phyloP scores from a whole-genome alignment of 495 filamentous ascomycete species.

The Podospora fimiseda region DNA sequence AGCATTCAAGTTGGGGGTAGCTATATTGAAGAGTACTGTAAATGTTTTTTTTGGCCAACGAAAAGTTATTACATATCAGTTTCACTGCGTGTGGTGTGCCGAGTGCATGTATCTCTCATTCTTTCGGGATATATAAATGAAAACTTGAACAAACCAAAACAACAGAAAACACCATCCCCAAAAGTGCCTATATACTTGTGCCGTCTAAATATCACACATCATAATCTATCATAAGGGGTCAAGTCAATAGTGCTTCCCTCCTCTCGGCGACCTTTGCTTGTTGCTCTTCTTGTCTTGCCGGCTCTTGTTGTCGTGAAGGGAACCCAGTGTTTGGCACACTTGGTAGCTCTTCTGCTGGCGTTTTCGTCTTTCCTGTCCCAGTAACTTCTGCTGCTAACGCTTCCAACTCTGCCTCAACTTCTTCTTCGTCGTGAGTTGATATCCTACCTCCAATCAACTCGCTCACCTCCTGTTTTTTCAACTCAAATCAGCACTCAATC shows the following conservation, averaged over 20 bases:
- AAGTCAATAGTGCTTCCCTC: background rate
- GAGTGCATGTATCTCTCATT: too few species aligned
- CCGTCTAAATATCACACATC: too few species aligned
- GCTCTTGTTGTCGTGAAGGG: slow-evolving; percentile 27
- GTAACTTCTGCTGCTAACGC: slow-evolving; percentile 63
- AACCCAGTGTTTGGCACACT: slow-evolving; percentile 49
- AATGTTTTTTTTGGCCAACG: too few species aligned
- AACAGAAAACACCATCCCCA: too few species aligned
- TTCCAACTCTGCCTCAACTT: slow-evolving; percentile 92
- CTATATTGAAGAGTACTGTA: too few species aligned
- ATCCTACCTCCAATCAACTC: slow-evolving; percentile 82
- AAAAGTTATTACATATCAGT: too few species aligned
- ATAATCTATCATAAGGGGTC: background rate
- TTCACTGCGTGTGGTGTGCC: too few species aligned
- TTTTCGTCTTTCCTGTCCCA: background rate
- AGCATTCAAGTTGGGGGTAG: too few species aligned
- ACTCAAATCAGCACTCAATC: background rate
- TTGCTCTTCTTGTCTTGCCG: slow-evolving; percentile 12
- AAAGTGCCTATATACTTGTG: too few species aligned
- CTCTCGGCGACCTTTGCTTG: slow-evolving; percentile 16
- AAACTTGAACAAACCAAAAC: too few species aligned
- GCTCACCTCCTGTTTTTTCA: slow-evolving; percentile 66
- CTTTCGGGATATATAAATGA: too few species aligned
- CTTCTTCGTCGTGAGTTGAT: slow-evolving; percentile 91
- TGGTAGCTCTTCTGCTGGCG: slow-evolving; percentile 40